Conservation (phyloP, 1,284 basidiomycete species). For the Cryptococcus sp. region DNA sequence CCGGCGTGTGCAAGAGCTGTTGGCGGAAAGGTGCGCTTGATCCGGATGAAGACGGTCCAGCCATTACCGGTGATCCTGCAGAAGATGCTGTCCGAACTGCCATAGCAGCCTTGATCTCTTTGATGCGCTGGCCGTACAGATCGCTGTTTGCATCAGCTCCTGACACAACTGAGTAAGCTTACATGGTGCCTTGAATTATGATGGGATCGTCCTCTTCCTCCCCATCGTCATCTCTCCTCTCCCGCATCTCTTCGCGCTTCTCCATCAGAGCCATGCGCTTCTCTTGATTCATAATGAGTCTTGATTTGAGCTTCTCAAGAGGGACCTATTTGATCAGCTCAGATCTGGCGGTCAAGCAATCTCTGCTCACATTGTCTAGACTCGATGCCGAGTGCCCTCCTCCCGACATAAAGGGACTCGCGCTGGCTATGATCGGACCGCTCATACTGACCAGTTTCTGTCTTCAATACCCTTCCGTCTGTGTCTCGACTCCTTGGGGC, state of each 20-base stretch:
- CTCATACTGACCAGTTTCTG: no score
- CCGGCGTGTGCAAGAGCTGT: not conserved
- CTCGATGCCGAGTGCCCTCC: no score
- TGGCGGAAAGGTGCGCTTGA: no score
- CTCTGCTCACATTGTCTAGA: no score
- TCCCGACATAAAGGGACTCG: no score
- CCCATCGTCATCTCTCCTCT: constrained; percentile 16
- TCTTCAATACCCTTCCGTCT: no score
- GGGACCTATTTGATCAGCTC: constrained; percentile 15
- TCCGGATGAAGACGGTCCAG: not conserved
- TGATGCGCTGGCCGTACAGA: constrained; percentile 22
- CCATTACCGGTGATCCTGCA: constrained; percentile 1
- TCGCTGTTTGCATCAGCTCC: constrained; percentile 3
- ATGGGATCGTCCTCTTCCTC: constrained; percentile 30
- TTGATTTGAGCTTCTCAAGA: constrained; percentile 25
- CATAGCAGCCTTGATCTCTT: constrained; percentile 33
- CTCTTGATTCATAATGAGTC: constrained; percentile 31
- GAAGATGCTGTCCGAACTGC: constrained; percentile 10
- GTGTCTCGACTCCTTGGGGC: no score
- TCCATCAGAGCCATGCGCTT: constrained; percentile 27
- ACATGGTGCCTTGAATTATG: constrained; percentile 32
- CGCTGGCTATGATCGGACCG: no score
- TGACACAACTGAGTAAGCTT: not conserved
- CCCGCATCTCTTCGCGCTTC: constrained; percentile 9
- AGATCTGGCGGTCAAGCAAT: not conserved